Evolutionary conservation across 2,329 filamentous ascomycete species (phyloP), one percentile per base, ranked within the genome.

Genomic region (Cercospora zeae-maydis): DNA sequence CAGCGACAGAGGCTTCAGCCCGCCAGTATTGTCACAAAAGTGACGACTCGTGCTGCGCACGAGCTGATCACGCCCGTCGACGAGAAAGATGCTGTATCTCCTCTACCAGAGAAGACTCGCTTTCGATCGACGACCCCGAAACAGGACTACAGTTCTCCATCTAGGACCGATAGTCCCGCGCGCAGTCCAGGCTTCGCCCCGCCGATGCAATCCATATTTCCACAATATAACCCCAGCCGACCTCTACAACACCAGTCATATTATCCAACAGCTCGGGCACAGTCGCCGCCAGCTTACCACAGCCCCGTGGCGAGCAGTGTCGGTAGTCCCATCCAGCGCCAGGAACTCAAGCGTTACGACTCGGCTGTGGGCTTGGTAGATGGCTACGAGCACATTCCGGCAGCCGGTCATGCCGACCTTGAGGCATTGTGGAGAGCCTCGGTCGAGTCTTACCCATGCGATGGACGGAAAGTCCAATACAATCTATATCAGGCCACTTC

Each of bases 171-270:
- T 13, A 57, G 57, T 36, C 52, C 58, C n/a, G 55, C 37, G 49
- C 34, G 21, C 19, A 47, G 59, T 39, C 53, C 56, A 34, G 52
- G 53, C 30, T 54, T 63, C 47, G 55, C 77, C 64, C 75, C 77
- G 5, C 78, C 82, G 0, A 82, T 90, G 69, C 83, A 84, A 33
- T 92, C 89, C 24, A 92, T 93, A 70, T 93, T 93, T 70, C 90
- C 90, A 7, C 82, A 84, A 31, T 92, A 92, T 72, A 87, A 93
- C 70, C 87, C 86, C 2, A 83, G 82, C 1, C 73, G 91, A 24
- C 81, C 88, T 4, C 81, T 91, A 2, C 81, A 86, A 60, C 84
- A 86, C 62, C 90, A 93, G 71, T 77, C 84, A 52, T 92, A 93
- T 76, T 88, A 83, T 54, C 88, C 89, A 2, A 87, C 82, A 30